Evolutionary conservation across 306 rosid species (phyloP).

Genomic region (Delonix regia): DNA sequence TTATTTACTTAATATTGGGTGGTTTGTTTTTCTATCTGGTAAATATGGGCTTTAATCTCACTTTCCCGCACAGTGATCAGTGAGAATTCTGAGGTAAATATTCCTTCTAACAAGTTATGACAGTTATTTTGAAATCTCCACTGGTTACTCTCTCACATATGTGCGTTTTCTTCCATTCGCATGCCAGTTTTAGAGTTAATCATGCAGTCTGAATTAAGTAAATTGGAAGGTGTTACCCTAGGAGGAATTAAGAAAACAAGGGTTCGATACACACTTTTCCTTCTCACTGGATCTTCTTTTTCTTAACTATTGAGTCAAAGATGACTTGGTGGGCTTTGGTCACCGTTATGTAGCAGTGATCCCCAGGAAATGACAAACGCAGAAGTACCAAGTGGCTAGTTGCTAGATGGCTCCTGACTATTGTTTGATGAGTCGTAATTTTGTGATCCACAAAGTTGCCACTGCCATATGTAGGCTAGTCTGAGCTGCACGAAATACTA

Average conservation of each 20-base stretch:
- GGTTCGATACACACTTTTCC: no score
- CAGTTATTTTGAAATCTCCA: neutral
- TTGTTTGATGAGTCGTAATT: neutral
- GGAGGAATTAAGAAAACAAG: no score
- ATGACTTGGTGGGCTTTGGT: neutral
- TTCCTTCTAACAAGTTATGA: neutral
- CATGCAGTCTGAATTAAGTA: no score
- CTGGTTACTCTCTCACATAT: neutral
- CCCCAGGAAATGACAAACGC: neutral
- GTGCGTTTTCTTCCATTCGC: neutral
- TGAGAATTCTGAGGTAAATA: neutral
- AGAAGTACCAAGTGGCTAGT: neutral
- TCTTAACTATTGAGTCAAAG: no score
- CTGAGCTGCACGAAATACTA: neutral
- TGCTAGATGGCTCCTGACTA: neutral
- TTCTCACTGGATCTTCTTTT: no score
- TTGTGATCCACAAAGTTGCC: neutral
- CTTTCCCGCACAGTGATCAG: neutral
- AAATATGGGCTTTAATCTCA: conserved; percentile 3
- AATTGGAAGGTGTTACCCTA: no score
- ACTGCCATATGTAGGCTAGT: neutral
- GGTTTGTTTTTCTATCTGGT: conserved; percentile 11
- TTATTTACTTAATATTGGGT: conserved; percentile 13
- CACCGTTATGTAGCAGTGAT: neutral
- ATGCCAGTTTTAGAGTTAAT: neutral